These are phyloP conservation scores for Botrytis fragariae DNA, from an alignment of 2,329 filamentous ascomycete species.

Conservation along the genomic window DNA sequence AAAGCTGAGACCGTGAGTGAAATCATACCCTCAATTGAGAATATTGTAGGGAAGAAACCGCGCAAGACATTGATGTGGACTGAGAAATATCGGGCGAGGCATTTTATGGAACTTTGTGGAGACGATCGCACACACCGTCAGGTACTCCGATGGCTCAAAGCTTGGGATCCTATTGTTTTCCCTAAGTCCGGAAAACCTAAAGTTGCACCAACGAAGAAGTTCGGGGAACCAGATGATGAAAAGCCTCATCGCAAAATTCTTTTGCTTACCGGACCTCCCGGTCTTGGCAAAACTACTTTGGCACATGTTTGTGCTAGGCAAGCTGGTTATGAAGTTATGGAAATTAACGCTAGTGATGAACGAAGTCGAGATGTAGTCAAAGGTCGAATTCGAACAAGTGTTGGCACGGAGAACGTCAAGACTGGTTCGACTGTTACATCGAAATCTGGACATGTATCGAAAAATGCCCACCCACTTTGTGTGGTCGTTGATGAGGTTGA, in stretches of 20 bases:
- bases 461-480: constrained; percentile 81
- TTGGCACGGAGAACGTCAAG: constrained; percentile 93
- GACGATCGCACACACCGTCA: constrained; percentile 90
- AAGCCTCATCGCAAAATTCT: constrained; percentile 83
- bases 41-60: constrained; percentile 33
- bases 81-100: constrained; percentile 91
- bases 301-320: constrained; percentile 95
- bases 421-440: constrained; percentile 57
- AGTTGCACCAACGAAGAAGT: constrained; percentile 43
- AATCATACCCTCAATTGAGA: constrained; percentile 44
- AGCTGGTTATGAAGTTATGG: constrained; percentile 92
- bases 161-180: constrained; percentile 91
- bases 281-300: constrained; percentile 91
- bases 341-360: constrained; percentile 98
- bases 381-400: constrained; percentile 82
- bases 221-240: constrained; percentile 59
- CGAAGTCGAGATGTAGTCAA: constrained; percentile 86
- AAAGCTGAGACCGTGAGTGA: constrained; percentile 44
- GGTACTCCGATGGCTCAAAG: constrained; percentile 90
- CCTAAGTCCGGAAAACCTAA: constrained; percentile 63
- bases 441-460: constrained; percentile 56
- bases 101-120: constrained; percentile 89
- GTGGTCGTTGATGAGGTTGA: constrained; percentile 97
- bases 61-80: constrained; percentile 73
- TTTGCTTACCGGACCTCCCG: constrained; percentile 85